Evolutionary conservation across 2,329 filamentous ascomycete species (phyloP).

Genomic region (Fusarium sp.): DNA sequence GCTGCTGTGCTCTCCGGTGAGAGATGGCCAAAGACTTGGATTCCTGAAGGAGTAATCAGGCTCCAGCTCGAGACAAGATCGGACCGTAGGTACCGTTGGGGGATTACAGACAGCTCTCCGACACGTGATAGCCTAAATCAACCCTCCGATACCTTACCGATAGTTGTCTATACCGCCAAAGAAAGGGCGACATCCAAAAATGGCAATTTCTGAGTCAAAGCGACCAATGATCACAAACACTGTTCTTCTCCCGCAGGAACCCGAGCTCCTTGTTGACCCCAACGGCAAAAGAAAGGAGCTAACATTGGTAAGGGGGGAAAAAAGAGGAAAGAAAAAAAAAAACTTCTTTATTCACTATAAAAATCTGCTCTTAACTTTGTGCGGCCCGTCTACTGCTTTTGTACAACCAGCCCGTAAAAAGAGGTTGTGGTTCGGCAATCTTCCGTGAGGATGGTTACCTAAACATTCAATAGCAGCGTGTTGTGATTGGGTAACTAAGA

Average conservation of each 20-base stretch:
- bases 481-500: constrained; percentile 3
- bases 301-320: neutral
- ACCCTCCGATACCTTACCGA: constrained; percentile 20
- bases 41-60: constrained; percentile 24
- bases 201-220: constrained; percentile 39
- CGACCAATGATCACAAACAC: constrained; percentile 35
- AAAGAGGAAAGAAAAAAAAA: neutral
- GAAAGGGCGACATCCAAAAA: constrained; percentile 39
- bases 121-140: constrained; percentile 41
- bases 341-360: neutral
- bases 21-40: constrained; percentile 37
- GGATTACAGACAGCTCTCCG: constrained; percentile 22
- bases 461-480: constrained; percentile 6
- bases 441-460: constrained; percentile 14
- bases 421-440: constrained; percentile 24
- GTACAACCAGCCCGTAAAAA: constrained; percentile 16
- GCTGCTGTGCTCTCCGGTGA: constrained; percentile 42
- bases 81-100: constrained; percentile 18
- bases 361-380: neutral
- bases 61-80: constrained; percentile 13
- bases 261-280: constrained; percentile 38
- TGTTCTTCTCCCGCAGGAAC: constrained; percentile 36
- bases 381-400: constrained; percentile 26
- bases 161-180: constrained; percentile 27
- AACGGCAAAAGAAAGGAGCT: constrained; percentile 21